Evolutionary conservation across 2,329 filamentous ascomycete species (phyloP).

Genomic region (Calonectria henricotiae): DNA sequence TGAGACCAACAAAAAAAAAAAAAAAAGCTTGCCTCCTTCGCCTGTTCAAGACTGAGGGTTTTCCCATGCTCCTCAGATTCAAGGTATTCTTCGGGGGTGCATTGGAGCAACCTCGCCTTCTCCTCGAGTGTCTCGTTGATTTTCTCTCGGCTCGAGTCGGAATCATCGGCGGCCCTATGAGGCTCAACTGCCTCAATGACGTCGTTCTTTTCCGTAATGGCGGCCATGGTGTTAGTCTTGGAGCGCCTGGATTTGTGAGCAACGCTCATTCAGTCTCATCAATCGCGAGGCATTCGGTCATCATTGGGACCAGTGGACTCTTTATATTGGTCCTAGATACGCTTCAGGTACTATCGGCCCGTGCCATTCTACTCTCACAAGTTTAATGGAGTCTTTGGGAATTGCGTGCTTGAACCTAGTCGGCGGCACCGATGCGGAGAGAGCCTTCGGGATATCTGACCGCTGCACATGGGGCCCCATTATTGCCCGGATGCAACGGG

Average conservation of each 20-base stretch:
- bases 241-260: conserved; percentile 1
- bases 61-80: conserved; percentile 9
- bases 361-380: conserved; percentile 1
- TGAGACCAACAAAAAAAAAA: not conserved
- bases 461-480: conserved; percentile 20
- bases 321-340: conserved; percentile 18
- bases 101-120: conserved; percentile 3
- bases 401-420: conserved; percentile 27
- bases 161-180: conserved; percentile 7
- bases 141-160: conserved; percentile 11
- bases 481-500: conserved; percentile 16
- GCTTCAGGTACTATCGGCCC: not conserved
- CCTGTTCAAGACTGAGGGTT: conserved; percentile 8
- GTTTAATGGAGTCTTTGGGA: not conserved
- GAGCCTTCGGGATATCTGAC: not conserved
- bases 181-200: not conserved
- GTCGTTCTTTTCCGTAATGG: conserved; percentile 3
- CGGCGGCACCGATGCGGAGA: conserved; percentile 20
- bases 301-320: not conserved
- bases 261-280: conserved; percentile 12
- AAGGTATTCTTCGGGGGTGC: not conserved
- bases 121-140: conserved; percentile 12
- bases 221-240: conserved; percentile 13
- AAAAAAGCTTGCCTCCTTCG: conserved; percentile 6
- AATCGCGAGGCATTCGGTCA: not conserved